Base-by-base conservation (phyloP, 2,329 filamentous ascomycete genomes). In the Fusarium foetens region DNA sequence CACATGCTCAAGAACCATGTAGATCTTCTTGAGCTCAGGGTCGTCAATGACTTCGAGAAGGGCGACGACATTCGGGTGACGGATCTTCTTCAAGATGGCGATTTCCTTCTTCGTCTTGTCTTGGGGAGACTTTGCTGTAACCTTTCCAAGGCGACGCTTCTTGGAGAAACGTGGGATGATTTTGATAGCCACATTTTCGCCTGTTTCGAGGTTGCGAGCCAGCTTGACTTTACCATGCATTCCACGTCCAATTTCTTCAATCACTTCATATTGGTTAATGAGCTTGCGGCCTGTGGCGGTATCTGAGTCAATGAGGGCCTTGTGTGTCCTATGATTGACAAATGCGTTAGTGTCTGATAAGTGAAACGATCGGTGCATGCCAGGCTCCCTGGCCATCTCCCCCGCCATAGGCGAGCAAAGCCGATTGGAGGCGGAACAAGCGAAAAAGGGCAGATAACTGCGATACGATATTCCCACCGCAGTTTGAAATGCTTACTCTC, bases 171-270 rank as follows among this genome's bases (percentile, higher is more conserved):
- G 91, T 64, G 97, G 94, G 51, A 99, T 97, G 77, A 99, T 99
- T 84, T 99, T 99, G 87, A 99, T 98, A 63, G 96, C 96, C 8
- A 99, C 95, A 79, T 92, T 92, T 58, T 93, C 91, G 68, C 88
- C 88, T 3, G 89, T 94, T 62, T 91, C 86, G 49, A 94, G 85
- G 79, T 97, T 94, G 59, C 94, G 90, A 52, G 95, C 96, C 52
- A 98, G 87, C 83, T 99, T 99, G 79, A 99, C 96, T 84, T 98
- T 99, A 78, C 96, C 96, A 80, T 99, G 96, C 77, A 97, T 94
- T 55, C 96, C 96, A 66, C 96, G 92, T 61, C 96, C 96, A 59
- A 99, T 93, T 83, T 99, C 96, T 81, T 97, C 93, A 73, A 98
- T 92, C 76, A 99, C 94, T 82, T 98, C 94, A 83, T 99, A 99